These are phyloP conservation scores for Chaetomium sp. DNA, from an alignment of 2,329 filamentous ascomycete genomes.

Conservation along the genomic window DNA sequence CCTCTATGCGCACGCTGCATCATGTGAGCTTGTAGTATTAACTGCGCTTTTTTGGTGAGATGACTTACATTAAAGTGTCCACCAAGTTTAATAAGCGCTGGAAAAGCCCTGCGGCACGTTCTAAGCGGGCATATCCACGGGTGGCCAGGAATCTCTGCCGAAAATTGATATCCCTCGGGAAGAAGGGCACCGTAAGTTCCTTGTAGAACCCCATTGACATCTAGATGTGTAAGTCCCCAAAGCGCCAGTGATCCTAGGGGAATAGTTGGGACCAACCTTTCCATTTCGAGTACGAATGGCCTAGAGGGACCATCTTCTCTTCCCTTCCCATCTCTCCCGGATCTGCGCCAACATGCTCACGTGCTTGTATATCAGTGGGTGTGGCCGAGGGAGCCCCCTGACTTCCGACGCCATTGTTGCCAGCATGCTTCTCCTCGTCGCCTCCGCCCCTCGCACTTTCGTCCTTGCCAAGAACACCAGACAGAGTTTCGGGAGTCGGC, in stretches of 20 bases:
- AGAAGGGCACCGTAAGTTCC: conserved; percentile 11
- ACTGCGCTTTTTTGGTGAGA: neutral
- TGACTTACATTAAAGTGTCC: conserved; percentile 20
- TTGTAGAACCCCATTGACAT: neutral
- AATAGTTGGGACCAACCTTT: neutral
- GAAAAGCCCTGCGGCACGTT: conserved; percentile 18
- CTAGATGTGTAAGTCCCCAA: neutral
- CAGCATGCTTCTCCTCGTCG: neutral
- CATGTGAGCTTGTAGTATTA: neutral
- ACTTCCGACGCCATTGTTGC: no score
- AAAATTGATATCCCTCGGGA: conserved; percentile 16
- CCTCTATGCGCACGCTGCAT: conserved; percentile 17
- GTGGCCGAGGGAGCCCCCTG: no score
- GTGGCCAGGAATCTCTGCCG: neutral
- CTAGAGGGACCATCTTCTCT: conserved; percentile 3
- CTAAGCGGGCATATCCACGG: conserved; percentile 24
- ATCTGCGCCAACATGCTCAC: no score
- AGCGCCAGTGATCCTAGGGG: neutral
- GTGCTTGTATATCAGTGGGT: no score
- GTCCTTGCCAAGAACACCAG: neutral
- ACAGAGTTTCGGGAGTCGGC: no score
- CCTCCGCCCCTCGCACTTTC: neutral
- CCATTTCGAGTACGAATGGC: conserved; percentile 9
- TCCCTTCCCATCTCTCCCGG: no score
- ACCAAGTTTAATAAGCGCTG: conserved; percentile 10